Percentiles rank a stretch among this genome's conserved stretches.
Conservation (phyloP, 805 yeast species). For the Metschnikowia picachoensis region DNA sequence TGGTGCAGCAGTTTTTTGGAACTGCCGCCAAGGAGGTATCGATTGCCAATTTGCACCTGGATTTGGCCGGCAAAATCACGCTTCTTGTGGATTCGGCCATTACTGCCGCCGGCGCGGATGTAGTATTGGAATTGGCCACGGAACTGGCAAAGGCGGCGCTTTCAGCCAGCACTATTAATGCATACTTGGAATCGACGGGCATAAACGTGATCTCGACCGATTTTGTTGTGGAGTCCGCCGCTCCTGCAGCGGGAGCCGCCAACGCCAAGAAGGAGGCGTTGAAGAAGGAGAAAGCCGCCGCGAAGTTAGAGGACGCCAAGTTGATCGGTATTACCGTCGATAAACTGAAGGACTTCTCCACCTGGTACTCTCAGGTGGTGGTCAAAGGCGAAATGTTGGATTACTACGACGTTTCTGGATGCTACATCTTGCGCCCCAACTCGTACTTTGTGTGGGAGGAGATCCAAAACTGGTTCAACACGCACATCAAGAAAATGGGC, state of each 20-base stretch:
- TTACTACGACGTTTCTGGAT: constrained; percentile 97
- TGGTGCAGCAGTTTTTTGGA: constrained; percentile 61
- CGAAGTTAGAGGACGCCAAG: constrained; percentile 78
- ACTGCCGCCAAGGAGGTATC: constrained; percentile 59
- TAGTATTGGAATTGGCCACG: constrained; percentile 45
- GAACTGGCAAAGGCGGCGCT: constrained; percentile 50
- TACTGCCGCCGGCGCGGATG: constrained; percentile 34
- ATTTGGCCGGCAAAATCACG: constrained; percentile 49
- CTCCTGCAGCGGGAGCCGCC: constrained; percentile 25
- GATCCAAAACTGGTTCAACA: constrained; percentile 85
- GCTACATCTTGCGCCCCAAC: constrained; percentile 95
- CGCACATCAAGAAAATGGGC: constrained; percentile 76
- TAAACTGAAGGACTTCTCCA: constrained; percentile 86
- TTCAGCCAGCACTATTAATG: constrained; percentile 43
- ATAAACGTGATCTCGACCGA: constrained; percentile 55
- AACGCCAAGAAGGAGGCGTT: constrained; percentile 25
- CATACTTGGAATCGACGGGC: constrained; percentile 46
- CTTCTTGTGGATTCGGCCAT: constrained; percentile 55
- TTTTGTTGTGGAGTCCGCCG: constrained; percentile 41
- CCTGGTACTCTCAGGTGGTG: constrained; percentile 96
- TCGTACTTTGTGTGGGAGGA: constrained; percentile 93
- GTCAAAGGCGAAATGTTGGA: constrained; percentile 98
- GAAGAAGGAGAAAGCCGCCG: constrained; percentile 41
- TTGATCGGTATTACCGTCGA: constrained; percentile 94
- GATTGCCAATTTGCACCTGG: constrained; percentile 45